A percentile compares a stretch with the other conserved stretches of the same genome.
Evolutionary conservation across 768 basidiomycete genomes (phyloP).

Genomic region (Kwoniella dejecticola): DNA sequence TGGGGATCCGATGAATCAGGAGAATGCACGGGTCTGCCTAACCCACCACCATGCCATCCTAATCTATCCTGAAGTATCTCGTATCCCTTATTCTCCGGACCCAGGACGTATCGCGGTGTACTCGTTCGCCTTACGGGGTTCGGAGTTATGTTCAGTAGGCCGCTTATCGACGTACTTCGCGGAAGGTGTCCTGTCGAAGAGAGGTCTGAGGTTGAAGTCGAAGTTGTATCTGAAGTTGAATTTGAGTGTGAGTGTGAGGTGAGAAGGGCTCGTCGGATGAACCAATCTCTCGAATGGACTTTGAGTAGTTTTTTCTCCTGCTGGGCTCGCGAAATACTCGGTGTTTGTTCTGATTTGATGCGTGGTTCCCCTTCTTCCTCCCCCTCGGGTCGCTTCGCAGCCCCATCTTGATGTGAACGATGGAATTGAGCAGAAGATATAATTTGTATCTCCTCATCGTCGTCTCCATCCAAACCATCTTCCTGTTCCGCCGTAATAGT

Average conservation of each 20-base stretch:
- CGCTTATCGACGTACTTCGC: slow-evolving; percentile 25
- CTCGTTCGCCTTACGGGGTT: neutral
- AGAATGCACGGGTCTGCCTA: slow-evolving; percentile 36
- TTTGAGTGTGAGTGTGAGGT: slow-evolving; percentile 5
- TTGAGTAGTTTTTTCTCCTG: slow-evolving; percentile 23
- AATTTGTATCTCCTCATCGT: too few species aligned
- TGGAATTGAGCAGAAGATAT: too few species aligned
- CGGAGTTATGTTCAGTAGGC: slow-evolving; percentile 29
- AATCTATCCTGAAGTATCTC: slow-evolving; percentile 34
- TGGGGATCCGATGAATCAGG: neutral
- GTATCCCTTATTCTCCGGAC: slow-evolving; percentile 50
- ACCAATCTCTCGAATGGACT: slow-evolving; percentile 44
- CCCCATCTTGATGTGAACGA: too few species aligned
- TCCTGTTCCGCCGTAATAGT: slow-evolving; percentile 1
- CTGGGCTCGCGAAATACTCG: neutral
- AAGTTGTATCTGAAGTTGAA: neutral
- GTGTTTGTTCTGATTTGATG: neutral
- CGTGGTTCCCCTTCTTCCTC: neutral
- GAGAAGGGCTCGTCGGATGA: slow-evolving; percentile 47
- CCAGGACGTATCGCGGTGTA: slow-evolving; percentile 38
- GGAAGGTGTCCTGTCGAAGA: neutral
- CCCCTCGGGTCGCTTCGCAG: too few species aligned
- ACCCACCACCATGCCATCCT: slow-evolving; percentile 50
- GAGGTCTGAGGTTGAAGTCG: slow-evolving; percentile 1
- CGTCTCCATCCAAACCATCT: neutral